Evolutionary conservation across 73 alveolate genomes (phyloP).

Genomic region (Tetrahymena borealis): DNA sequence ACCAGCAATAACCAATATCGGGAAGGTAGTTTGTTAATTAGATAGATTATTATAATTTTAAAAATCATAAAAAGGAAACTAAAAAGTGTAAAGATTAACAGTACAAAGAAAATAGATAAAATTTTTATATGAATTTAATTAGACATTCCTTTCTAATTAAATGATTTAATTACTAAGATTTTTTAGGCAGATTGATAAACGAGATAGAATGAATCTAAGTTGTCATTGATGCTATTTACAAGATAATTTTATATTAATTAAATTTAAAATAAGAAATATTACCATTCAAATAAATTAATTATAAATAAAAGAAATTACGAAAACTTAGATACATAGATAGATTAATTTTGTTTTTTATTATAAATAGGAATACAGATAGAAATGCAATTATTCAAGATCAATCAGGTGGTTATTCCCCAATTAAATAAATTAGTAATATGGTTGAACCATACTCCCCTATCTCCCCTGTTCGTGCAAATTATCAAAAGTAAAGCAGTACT

Average conservation of each 20-base stretch:
- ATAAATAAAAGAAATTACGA: background rate
- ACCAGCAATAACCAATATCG: background rate
- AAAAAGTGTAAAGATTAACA: too few species aligned
- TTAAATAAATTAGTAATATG: background rate
- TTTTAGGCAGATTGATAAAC: too few species aligned
- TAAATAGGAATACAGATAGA: background rate
- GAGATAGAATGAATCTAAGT: too few species aligned
- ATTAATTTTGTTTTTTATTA: background rate
- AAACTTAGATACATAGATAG: background rate
- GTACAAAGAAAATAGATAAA: too few species aligned
- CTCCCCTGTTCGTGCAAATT: background rate
- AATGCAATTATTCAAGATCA: background rate
- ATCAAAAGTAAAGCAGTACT: background rate
- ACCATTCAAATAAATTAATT: background rate
- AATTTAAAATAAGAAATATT: too few species aligned
- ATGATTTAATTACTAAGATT: too few species aligned
- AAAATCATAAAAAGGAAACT: background rate
- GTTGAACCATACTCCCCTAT: background rate
- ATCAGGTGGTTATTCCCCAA: background rate
- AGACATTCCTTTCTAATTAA: too few species aligned
- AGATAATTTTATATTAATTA: too few species aligned
- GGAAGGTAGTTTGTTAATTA: background rate
- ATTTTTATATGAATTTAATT: too few species aligned
- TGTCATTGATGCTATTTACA: too few species aligned
- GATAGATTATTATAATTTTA: background rate